These are phyloP conservation scores for Dissoconium aciculare DNA, from an alignment of 2,329 filamentous ascomycete genomes.

Conservation along the genomic window DNA sequence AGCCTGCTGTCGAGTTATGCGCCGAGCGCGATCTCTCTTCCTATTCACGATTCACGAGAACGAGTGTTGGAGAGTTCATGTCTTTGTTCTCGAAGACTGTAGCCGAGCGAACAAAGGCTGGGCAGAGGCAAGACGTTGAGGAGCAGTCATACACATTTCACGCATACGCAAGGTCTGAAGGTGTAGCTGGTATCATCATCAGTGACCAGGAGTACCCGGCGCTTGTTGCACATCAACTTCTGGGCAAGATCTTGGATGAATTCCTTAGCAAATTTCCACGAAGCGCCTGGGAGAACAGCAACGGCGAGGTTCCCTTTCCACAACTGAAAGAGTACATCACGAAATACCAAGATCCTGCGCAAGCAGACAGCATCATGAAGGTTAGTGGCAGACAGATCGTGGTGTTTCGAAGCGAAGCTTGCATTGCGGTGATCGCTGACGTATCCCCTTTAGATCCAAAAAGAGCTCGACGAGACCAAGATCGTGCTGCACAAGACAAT, in stretches of 20 bases:
- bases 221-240: constrained; percentile 70
- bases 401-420: too few species aligned
- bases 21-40: constrained; percentile 62
- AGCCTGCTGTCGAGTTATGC: constrained; percentile 62
- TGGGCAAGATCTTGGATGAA: constrained; percentile 77
- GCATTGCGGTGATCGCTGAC: too few species aligned
- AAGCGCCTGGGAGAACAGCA: constrained; percentile 46
- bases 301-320: constrained; percentile 40
- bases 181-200: constrained; percentile 34
- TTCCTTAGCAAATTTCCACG: constrained; percentile 65
- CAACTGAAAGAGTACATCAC: constrained; percentile 64
- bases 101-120: constrained; percentile 68
- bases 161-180: constrained; percentile 32
- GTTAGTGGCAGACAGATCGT: constrained; percentile 11
- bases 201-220: constrained; percentile 40
- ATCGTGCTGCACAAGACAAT: constrained; percentile 96
- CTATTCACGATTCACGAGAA: constrained; percentile 65
- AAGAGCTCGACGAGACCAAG: constrained; percentile 94
- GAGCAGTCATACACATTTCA: constrained; percentile 58
- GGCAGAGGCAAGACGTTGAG: constrained; percentile 58
- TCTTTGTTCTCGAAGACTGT: constrained; percentile 75
- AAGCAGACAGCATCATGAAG: constrained; percentile 67
- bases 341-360: constrained; percentile 72
- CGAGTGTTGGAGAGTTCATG: constrained; percentile 54
- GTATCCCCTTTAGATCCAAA: constrained; percentile 58